Conservation (phyloP, 2,329 filamentous ascomycete genomes). For the Volutella citrinella region DNA sequence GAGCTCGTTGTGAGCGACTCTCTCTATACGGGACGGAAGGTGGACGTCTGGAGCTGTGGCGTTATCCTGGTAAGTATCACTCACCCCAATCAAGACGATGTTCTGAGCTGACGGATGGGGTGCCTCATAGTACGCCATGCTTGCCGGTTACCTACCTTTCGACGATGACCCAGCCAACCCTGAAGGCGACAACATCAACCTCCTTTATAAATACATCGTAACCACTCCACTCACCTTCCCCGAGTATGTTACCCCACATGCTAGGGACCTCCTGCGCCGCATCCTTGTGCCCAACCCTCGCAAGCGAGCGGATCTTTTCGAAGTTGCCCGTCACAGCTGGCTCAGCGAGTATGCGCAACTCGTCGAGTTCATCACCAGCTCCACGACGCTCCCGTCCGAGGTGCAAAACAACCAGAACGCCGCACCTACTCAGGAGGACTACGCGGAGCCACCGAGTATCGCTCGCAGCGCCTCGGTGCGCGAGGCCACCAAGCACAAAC, state of each 20-base stretch:
- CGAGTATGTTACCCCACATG: constrained; percentile 97
- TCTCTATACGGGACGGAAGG: constrained; percentile 93
- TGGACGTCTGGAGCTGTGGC: constrained; percentile 99
- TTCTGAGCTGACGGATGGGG: too few relatives aligned
- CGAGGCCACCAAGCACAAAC: constrained; percentile 72
- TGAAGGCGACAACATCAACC: constrained; percentile 98
- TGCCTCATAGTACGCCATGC: constrained; percentile 84
- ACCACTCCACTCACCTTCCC: constrained; percentile 96
- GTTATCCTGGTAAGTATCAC: constrained; percentile 91
- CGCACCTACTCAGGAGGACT: constrained; percentile 59
- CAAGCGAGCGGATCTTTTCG: constrained; percentile 92
- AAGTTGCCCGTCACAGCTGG: constrained; percentile 97
- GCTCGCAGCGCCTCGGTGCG: constrained; percentile 90
- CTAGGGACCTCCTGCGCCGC: constrained; percentile 83
- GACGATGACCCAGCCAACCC: constrained; percentile 98
- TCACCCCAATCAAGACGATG: too few relatives aligned
- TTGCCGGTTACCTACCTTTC: constrained; percentile 95
- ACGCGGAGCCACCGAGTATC: constrained; percentile 58
- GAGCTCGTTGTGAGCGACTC: constrained; percentile 97
- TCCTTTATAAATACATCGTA: constrained; percentile 98
- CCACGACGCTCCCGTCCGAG: constrained; percentile 81
- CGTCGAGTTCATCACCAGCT: constrained; percentile 95
- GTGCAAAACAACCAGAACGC: constrained; percentile 66
- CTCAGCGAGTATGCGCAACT: constrained; percentile 95
- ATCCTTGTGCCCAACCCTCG: constrained; percentile 95